Evolutionary conservation across 176 grass and related monocot genomes (phyloP).

Genomic region (Eleusine coracana): DNA sequence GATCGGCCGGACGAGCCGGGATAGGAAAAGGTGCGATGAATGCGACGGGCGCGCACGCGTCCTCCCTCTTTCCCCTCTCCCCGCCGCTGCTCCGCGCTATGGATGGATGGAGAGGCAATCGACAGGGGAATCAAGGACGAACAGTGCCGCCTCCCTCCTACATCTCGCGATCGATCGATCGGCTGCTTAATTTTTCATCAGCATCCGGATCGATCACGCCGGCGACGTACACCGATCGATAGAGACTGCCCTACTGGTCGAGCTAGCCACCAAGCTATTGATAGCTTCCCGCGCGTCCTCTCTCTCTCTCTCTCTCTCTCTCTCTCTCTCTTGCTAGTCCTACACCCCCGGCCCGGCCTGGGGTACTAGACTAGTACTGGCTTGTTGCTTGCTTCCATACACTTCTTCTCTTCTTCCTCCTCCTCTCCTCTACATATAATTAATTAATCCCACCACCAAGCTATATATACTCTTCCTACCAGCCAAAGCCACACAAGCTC

Average conservation of each 20-base stretch:
- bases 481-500: constrained; percentile 25
- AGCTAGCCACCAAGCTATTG: not conserved
- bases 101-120: not conserved
- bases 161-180: too few species aligned
- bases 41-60: not conserved
- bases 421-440: constrained; percentile 8
- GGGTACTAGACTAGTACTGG: constrained; percentile 9
- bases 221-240: not conserved
- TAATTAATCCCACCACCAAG: constrained; percentile 39
- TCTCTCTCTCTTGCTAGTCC: too few species aligned
- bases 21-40: constrained; percentile 20
- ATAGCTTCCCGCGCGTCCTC: not conserved
- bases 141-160: not conserved
- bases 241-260: not conserved
- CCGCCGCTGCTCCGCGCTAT: constrained; percentile 9
- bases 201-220: not conserved
- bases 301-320: not conserved
- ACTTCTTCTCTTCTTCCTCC: constrained; percentile 27
- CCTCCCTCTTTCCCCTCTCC: not conserved
- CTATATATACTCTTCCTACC: constrained; percentile 45
- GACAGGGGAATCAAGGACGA: constrained; percentile 32
- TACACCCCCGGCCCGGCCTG: not conserved
- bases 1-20: not conserved
- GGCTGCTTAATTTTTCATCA: too few species aligned
- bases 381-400: constrained; percentile 58